Percentiles rank a stretch among this genome's conserved stretches.
Evolutionary conservation across 2,329 filamentous ascomycete species (phyloP).

Genomic region (Dactylellina cionopaga): DNA sequence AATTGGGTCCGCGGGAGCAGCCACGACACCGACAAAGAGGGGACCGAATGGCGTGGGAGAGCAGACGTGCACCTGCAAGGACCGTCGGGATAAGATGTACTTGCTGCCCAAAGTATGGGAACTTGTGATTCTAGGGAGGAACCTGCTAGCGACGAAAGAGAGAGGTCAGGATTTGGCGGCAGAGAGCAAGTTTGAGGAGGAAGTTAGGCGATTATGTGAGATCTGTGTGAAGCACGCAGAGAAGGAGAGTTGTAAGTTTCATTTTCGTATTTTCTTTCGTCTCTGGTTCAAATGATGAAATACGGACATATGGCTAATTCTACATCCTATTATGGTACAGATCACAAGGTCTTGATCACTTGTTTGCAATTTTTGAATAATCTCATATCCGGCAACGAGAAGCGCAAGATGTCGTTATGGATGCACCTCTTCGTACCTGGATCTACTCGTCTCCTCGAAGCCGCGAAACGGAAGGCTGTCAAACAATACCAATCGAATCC

Average conservation of each 20-base stretch:
- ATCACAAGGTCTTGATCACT: slow-evolving; percentile 57
- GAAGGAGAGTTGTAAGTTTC: slow-evolving; percentile 50
- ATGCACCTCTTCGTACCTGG: slow-evolving; percentile 56
- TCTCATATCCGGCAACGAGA: slow-evolving; percentile 57
- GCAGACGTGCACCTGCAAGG: slow-evolving; percentile 51
- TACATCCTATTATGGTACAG: slow-evolving; percentile 25
- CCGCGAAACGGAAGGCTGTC: slow-evolving; percentile 48
- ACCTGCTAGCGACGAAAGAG: slow-evolving; percentile 57
- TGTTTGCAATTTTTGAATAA: slow-evolving; percentile 57
- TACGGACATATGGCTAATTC: slow-evolving; percentile 3
- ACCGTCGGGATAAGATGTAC: slow-evolving; percentile 55
- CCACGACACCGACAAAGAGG: slow-evolving; percentile 24
- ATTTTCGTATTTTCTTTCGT: not conserved
- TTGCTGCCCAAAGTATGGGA: slow-evolving; percentile 57
- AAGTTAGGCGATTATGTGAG: slow-evolving; percentile 56
- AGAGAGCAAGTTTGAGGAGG: slow-evolving; percentile 57
- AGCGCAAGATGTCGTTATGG: slow-evolving; percentile 57
- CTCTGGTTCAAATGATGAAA: not conserved
- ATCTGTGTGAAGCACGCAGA: slow-evolving; percentile 57
- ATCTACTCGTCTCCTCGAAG: slow-evolving; percentile 47
- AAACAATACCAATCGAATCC: slow-evolving; percentile 36
- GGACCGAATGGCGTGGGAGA: slow-evolving; percentile 34
- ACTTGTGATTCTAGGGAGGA: slow-evolving; percentile 56
- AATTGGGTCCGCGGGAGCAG: not conserved
- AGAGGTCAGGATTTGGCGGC: slow-evolving; percentile 57